Conservation (phyloP, 495 filamentous ascomycete species). For the Penicillium herquei region DNA sequence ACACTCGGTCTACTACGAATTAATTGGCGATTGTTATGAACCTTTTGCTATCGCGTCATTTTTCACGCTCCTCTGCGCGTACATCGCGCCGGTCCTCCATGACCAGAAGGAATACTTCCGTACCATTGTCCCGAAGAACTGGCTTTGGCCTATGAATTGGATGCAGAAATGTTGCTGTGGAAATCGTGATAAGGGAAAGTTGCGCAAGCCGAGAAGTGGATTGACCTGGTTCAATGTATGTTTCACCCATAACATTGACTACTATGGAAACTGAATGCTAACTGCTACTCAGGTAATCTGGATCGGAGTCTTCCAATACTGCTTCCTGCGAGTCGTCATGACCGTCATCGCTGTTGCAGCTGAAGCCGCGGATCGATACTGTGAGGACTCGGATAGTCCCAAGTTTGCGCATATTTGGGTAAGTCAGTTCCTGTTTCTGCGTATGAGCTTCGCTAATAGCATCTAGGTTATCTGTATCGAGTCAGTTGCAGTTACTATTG, state of each 20-base stretch:
- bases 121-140: slow-evolving; percentile 54
- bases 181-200: slow-evolving; percentile 44
- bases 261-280: too few relatives aligned
- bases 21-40: slow-evolving; percentile 71
- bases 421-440: slow-evolving; percentile 29
- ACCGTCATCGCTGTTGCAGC: slow-evolving; percentile 53
- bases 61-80: slow-evolving; percentile 71
- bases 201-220: slow-evolving; percentile 66
- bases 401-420: slow-evolving; percentile 71
- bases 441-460: slow-evolving; percentile 54
- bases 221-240: slow-evolving; percentile 87
- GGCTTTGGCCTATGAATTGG: slow-evolving; percentile 61
- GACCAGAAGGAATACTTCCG: slow-evolving; percentile 75
- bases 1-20: slow-evolving; percentile 69
- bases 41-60: slow-evolving; percentile 71
- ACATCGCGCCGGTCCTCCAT: slow-evolving; percentile 66
- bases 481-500: slow-evolving; percentile 70
- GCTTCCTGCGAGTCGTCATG: slow-evolving; percentile 67
- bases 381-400: slow-evolving; percentile 63
- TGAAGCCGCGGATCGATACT: slow-evolving; percentile 61
- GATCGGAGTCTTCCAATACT: slow-evolving; percentile 74
- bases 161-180: slow-evolving; percentile 61
- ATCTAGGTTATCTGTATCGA: slow-evolving; percentile 65
- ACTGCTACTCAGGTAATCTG: slow-evolving; percentile 55
- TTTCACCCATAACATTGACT: too few relatives aligned